phyloP scores from a whole-genome alignment of 1,284 basidiomycete genomes.

The Chondrostereum purpureum region DNA sequence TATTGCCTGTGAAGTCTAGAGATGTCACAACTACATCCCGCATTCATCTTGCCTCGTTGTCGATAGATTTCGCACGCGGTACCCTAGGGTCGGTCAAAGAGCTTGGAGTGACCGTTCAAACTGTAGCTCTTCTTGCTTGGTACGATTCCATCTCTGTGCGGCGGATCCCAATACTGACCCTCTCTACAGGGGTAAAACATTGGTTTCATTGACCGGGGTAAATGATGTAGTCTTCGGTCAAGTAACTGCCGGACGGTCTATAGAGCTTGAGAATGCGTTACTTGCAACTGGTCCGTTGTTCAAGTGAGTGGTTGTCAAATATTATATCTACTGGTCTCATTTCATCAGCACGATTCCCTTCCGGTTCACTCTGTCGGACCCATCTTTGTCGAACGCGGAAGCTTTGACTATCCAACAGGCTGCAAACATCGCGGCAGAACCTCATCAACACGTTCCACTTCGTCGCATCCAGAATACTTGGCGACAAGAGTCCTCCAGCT shows the following conservation, averaged over 20 bases:
- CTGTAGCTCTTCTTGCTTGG: constrained; percentile 8
- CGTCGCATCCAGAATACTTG: constrained; percentile 7
- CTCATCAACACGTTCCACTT: constrained; percentile 9
- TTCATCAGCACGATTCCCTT: constrained; percentile 9
- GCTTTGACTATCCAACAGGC: constrained; percentile 5
- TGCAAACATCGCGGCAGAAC: constrained; percentile 5
- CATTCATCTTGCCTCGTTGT: constrained; percentile 3
- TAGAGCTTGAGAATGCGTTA: constrained; percentile 9
- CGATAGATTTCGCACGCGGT: constrained; percentile 2
- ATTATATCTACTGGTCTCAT: background rate
- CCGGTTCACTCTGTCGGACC: constrained; percentile 8
- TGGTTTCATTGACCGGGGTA: constrained; percentile 4
- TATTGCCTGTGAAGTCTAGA: background rate
- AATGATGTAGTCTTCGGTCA: constrained; percentile 12
- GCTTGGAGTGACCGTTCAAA: constrained; percentile 12
- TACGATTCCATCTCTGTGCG: background rate
- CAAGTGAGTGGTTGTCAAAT: constrained; percentile 8
- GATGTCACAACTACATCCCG: background rate
- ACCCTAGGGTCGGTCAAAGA: constrained; percentile 4
- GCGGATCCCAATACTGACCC: background rate
- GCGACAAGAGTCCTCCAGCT: constrained; percentile 1
- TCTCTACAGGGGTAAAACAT: constrained; percentile 8
- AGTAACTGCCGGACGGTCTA: constrained; percentile 9
- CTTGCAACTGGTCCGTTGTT: constrained; percentile 9
- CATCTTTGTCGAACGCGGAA: constrained; percentile 9